A percentile compares a stretch with the other conserved stretches of the same genome.
phyloP scores from a whole-genome alignment of 371 early-diverging fungal genomes.

The Rhizopus delemar region DNA sequence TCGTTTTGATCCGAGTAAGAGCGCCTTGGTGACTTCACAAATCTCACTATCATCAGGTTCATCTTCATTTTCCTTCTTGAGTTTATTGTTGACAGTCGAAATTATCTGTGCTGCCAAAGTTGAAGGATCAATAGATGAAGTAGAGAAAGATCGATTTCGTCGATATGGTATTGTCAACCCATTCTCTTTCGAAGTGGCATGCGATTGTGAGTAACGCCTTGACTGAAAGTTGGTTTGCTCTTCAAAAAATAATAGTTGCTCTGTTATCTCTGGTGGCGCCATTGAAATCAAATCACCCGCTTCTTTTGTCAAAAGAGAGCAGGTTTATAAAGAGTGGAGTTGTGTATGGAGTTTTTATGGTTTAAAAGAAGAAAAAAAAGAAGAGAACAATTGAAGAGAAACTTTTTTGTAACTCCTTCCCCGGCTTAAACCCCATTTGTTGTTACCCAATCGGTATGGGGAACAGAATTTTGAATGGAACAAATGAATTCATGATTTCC shows the following conservation, averaged over 20 bases:
- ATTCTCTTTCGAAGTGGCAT: slow-evolving; percentile 11
- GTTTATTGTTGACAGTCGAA: slow-evolving; percentile 42
- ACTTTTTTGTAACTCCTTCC: background rate
- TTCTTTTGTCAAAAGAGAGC: background rate
- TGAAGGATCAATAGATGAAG: slow-evolving; percentile 27
- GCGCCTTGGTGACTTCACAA: slow-evolving; percentile 59
- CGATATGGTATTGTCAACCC: slow-evolving; percentile 21
- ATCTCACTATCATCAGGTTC: slow-evolving; percentile 41
- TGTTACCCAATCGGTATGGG: background rate
- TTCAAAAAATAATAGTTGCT: slow-evolving; percentile 14
- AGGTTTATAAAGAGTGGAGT: no score
- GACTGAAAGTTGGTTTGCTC: slow-evolving; percentile 17
- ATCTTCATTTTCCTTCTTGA: slow-evolving; percentile 16
- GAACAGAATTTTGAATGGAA: slow-evolving; percentile 1
- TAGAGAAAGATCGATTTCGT: slow-evolving; percentile 28
- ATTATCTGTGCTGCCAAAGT: slow-evolving; percentile 40
- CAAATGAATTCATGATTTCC: background rate
- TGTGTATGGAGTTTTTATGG: no score
- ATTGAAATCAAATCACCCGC: slow-evolving; percentile 2
- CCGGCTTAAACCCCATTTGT: background rate
- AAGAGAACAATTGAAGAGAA: background rate
- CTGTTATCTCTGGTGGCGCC: slow-evolving; percentile 25
- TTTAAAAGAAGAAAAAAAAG: background rate
- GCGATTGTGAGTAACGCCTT: slow-evolving; percentile 31
- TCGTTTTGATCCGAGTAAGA: slow-evolving; percentile 60